Evolutionary conservation across 192 early-diverging fungal genomes (phyloP).

Genomic region (Backusella luteola): DNA sequence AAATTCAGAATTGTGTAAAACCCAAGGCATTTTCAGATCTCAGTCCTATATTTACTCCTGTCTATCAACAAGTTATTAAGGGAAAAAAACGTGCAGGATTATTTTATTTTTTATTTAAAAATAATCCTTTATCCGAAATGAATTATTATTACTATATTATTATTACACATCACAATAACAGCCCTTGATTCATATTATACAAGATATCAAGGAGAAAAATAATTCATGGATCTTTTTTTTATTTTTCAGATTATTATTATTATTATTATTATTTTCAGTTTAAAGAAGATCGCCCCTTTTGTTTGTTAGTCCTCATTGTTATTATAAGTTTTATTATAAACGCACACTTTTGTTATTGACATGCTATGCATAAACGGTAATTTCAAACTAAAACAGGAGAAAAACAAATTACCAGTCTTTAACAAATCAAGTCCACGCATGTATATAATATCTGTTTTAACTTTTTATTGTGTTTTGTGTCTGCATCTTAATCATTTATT

Average conservation of each 20-base stretch:
- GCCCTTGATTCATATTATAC: not conserved
- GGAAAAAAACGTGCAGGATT: constrained; percentile 3
- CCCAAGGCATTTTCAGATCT: not conserved
- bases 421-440: not conserved
- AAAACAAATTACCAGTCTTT: not conserved
- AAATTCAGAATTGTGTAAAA: not conserved
- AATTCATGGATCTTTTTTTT: not conserved
- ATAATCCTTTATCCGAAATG: constrained; percentile 5
- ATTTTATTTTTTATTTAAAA: not conserved
- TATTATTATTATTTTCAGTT: too few relatives aligned
- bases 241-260: not conserved
- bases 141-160: not conserved
- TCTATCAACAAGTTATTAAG: not conserved
- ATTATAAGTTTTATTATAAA: constrained; percentile 1
- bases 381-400: not conserved
- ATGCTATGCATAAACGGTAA: not conserved
- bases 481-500: not conserved
- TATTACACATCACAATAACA: not conserved
- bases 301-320: not conserved
- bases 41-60: not conserved
- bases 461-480: not conserved
- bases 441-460: too few relatives aligned
- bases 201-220: not conserved
- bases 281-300: not conserved
- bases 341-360: not conserved